Percentiles rank a stretch among this genome's conserved stretches.
Evolutionary conservation across 164 flowering plant genomes (phyloP).

Genomic region (Saururus chinensis): DNA sequence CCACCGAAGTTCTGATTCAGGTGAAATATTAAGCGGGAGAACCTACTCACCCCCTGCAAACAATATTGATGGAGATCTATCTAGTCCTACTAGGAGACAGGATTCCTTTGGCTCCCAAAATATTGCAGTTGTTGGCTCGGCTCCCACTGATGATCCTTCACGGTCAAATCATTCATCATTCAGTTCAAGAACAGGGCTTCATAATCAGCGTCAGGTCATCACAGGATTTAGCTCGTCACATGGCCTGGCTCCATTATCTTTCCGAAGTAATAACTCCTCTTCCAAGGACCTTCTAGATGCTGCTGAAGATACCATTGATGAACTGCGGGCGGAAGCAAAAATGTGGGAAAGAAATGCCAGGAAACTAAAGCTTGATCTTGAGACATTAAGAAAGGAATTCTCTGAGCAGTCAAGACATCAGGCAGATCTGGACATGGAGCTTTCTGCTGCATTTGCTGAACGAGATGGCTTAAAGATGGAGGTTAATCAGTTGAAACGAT

Average conservation of each 20-base stretch:
- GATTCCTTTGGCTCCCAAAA: conserved; percentile 30
- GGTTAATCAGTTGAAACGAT: conserved; percentile 30
- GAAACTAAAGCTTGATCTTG: conserved; percentile 62
- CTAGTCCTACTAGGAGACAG: conserved; percentile 22
- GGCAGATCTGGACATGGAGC: conserved; percentile 44
- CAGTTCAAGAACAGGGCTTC: conserved; percentile 30
- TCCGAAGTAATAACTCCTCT: conserved; percentile 25
- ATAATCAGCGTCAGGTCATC: conserved; percentile 15
- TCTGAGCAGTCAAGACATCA: conserved; percentile 46
- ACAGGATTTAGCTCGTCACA: conserved; percentile 13
- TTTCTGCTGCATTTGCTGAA: conserved; percentile 51
- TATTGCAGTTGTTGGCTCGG: conserved; percentile 14
- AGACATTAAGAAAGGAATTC: conserved; percentile 39
- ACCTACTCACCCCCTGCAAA: conserved; percentile 24
- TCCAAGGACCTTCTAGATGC: conserved; percentile 47
- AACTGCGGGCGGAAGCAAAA: conserved; percentile 58
- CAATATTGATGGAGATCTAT: conserved; percentile 19
- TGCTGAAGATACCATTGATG: conserved; percentile 56
- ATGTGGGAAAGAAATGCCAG: conserved; percentile 84
- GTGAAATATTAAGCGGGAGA: conserved; percentile 31
- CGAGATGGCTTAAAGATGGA: conserved; percentile 54
- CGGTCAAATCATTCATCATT: conserved; percentile 37
- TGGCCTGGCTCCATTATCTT: conserved; percentile 20
- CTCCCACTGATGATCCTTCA: conserved; percentile 19
- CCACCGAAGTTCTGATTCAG: conserved; percentile 41